Percentiles rank a stretch among this genome's conserved stretches.
Evolutionary conservation across 805 yeast genomes (phyloP).

Genomic region (Nakazawaea peltata): DNA sequence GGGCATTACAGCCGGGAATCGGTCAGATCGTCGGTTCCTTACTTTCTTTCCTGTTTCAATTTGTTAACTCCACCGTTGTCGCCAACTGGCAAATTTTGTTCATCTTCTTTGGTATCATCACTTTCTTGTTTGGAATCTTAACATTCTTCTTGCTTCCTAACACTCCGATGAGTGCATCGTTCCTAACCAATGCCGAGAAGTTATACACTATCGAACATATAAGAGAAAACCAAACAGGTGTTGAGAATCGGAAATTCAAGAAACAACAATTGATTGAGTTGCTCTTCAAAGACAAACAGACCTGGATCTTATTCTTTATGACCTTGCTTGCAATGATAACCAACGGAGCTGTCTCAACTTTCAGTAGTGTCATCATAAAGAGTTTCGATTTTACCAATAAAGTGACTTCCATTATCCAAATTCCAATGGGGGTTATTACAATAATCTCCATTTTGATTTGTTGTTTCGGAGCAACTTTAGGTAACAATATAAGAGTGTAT

Average conservation of each 20-base stretch:
- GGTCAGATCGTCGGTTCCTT: conserved; percentile 38
- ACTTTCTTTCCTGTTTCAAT: conserved; percentile 45
- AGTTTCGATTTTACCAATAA: conserved; percentile 9
- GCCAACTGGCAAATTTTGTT: conserved; percentile 54
- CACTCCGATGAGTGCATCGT: conserved; percentile 32
- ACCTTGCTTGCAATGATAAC: conserved; percentile 40
- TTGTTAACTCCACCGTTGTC: conserved; percentile 28
- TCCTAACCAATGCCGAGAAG: conserved; percentile 31
- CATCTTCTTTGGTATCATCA: conserved; percentile 45
- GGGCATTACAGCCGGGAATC: conserved; percentile 30
- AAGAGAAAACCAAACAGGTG: conserved; percentile 42
- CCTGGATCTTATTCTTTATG: conserved; percentile 40
- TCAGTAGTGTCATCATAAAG: conserved; percentile 27
- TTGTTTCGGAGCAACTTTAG: no score
- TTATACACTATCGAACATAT: conserved; percentile 33
- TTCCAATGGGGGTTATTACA: no score
- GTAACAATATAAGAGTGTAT: no score
- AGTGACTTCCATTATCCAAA: conserved; percentile 34
- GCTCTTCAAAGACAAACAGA: conserved; percentile 32
- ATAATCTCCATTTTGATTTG: no score
- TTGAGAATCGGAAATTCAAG: conserved; percentile 39
- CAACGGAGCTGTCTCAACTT: conserved; percentile 41
- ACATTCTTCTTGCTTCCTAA: conserved; percentile 40
- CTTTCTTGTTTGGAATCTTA: conserved; percentile 38
- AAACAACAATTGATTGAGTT: conserved; percentile 37